These are phyloP conservation scores for Vanilla planifolia DNA, from an alignment of 106 monocot species.

Conservation along the genomic window DNA sequence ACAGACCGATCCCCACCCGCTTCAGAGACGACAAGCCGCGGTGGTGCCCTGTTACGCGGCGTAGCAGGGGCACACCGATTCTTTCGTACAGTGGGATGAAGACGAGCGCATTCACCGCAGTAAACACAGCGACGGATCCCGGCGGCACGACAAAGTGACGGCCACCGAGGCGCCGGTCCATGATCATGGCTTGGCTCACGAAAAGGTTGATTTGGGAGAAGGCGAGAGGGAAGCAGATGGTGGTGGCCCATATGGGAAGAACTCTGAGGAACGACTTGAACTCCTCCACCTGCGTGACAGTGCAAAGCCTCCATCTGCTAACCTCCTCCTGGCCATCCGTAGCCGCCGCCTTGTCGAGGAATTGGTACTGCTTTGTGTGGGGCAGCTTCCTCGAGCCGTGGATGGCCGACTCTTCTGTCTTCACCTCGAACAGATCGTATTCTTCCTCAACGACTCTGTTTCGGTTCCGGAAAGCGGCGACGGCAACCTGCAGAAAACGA, in stretches of 20 bases:
- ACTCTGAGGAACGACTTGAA: constrained; percentile 36
- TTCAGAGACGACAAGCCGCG: constrained; percentile 41
- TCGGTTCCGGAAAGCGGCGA: constrained; percentile 16
- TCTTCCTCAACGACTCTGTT: neutral
- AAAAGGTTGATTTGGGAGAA: constrained; percentile 46
- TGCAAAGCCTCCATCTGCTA: constrained; percentile 44
- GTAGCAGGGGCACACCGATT: constrained; percentile 22
- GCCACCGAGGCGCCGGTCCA: constrained; percentile 28
- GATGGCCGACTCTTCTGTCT: constrained; percentile 16
- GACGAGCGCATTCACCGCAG: constrained; percentile 22
- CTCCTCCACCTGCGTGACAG: constrained; percentile 58
- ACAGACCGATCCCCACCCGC: constrained; percentile 37
- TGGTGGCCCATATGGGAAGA: constrained; percentile 56
- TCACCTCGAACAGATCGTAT: constrained; percentile 20
- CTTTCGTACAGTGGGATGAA: constrained; percentile 34
- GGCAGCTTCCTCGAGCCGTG: constrained; percentile 15
- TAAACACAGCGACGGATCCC: constrained; percentile 36
- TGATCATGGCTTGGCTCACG: constrained; percentile 33
- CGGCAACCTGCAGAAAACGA: constrained; percentile 19
- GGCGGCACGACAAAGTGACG: constrained; percentile 25
- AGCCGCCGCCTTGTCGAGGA: constrained; percentile 22
- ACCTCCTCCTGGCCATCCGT: neutral
- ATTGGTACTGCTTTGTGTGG: constrained; percentile 16
- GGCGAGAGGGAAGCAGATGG: constrained; percentile 33
- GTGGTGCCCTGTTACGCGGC: constrained; percentile 24